Percentiles rank a stretch among this genome's conserved stretches.
Conservation (phyloP, 1,284 basidiomycete species). For the Cryptococcus sp. region DNA sequence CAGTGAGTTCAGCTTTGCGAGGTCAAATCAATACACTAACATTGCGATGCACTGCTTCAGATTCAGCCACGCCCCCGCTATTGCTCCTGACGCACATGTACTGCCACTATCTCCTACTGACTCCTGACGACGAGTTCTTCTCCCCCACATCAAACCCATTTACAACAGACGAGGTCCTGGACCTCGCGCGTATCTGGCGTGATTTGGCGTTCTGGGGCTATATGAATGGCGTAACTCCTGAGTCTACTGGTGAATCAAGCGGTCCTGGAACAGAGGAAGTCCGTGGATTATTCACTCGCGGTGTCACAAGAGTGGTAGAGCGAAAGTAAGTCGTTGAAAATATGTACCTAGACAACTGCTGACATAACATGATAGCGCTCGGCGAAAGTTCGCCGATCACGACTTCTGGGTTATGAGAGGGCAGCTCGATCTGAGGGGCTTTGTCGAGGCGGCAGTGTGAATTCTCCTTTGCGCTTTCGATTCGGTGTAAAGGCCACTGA, state of each 20-base stretch:
- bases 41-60: constrained; percentile 9
- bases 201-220: constrained; percentile 52
- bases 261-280: constrained; percentile 61
- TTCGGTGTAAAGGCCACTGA: neutral
- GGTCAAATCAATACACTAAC: constrained; percentile 22
- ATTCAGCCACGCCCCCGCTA: constrained; percentile 63
- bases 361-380: constrained; percentile 63
- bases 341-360: neutral
- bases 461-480: neutral
- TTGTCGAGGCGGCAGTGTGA: constrained; percentile 85
- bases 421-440: constrained; percentile 73
- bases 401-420: constrained; percentile 83
- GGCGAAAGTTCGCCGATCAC: constrained; percentile 72
- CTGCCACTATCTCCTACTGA: constrained; percentile 79
- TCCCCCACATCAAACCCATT: constrained; percentile 66
- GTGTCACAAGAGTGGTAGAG: constrained; percentile 76
- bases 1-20: constrained; percentile 41
- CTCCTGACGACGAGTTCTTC: constrained; percentile 98
- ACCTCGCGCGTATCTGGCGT: constrained; percentile 50
- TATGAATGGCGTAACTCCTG: constrained; percentile 45
- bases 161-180: constrained; percentile 72
- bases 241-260: neutral
- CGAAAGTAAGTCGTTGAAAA: constrained; percentile 66
- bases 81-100: constrained; percentile 83
- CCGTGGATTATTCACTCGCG: constrained; percentile 69